These are phyloP conservation scores for Candida buenavistaensis DNA, from an alignment of 1,139 yeast species.

Conservation along the genomic window DNA sequence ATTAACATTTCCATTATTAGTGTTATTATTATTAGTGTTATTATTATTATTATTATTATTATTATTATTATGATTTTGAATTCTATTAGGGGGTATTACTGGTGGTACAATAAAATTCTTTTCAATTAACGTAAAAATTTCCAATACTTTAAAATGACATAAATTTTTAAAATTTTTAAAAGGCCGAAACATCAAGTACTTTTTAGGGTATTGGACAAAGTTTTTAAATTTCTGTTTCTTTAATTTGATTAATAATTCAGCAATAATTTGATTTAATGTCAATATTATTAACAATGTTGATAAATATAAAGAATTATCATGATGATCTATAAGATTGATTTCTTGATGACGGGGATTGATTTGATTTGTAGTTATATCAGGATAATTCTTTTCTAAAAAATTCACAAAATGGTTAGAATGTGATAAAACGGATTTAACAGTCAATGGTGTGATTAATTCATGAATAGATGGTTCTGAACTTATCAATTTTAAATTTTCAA, in stretches of 20 bases:
- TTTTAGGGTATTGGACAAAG: conserved; percentile 20
- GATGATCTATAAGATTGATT: conserved; percentile 22
- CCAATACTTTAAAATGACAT: conserved; percentile 31
- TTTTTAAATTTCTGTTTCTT: conserved; percentile 25
- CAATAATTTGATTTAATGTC: conserved; percentile 29
- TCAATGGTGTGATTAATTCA: conserved; percentile 27
- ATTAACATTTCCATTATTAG: conserved; percentile 7
- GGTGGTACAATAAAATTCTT: conserved; percentile 30
- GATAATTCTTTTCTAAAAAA: conserved; percentile 24
- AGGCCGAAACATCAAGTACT: conserved; percentile 17
- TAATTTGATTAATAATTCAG: conserved; percentile 34
- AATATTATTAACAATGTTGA: conserved; percentile 30
- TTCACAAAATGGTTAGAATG: conserved; percentile 26
- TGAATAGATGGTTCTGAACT: conserved; percentile 24
- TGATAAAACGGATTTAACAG: conserved; percentile 29
- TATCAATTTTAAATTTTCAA: conserved; percentile 23
- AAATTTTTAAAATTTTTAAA: conserved; percentile 28
- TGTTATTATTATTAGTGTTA: neutral
- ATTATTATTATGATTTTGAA: conserved; percentile 13
- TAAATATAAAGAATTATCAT: conserved; percentile 33
- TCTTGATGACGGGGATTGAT: conserved; percentile 18
- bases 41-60: neutral
- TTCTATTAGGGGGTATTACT: conserved; percentile 13
- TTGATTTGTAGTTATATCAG: conserved; percentile 11
- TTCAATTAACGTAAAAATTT: conserved; percentile 28